Evolutionary conservation across 257 asterid species (phyloP), one percentile per base, ranked within the genome.

Genomic region (Solanum etuberosum): DNA sequence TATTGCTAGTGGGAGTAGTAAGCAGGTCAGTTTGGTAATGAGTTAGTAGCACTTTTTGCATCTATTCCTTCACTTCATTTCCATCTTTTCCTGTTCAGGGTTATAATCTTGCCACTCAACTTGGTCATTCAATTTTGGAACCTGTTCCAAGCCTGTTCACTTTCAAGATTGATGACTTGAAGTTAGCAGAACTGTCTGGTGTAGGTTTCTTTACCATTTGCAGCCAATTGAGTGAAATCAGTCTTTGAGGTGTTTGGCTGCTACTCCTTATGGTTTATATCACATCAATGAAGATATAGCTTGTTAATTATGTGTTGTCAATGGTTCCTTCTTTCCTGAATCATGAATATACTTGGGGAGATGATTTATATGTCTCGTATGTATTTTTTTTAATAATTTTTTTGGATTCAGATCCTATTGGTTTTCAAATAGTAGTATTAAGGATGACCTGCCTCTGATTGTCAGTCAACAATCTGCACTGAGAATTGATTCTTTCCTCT

Each of bases 61-160:
- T 37, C 20, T 11, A 72, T 46, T 15, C 37, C 84, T 83, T 83
- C 34, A 20, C 59, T 83, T 88, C 54, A 90, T 88, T 34, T 68
- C 27, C 81, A 68, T 83, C 67, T 82, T 54, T 84, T 42, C 84
- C 80, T 46, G 85, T 86, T 85, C 95, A 95, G 99, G 98, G 99
- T 86, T 91, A 95, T 89, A 90, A 91, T 89, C 96, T 97, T 88
- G 97, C 98, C 61, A 88, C 91, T 73, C 96, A 93, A 88, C 96
- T 95, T 85, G 98, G 97, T 63, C 99, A 97, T 92, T 92, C 98
- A 46, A 94, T 95, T 48, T 93, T 97, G 89, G 91, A 92, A 87
- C 98, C 99, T 86, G 98, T 97, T 40, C 98, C 99, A 42, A 97
- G 99, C 93, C 92, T 97, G 89, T 97, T 97, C 92, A 97, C 98